A percentile compares a stretch with the other conserved stretches of the same genome.
Conservation (phyloP, 1,284 basidiomycete species). For the Quambalaria eucalypti region DNA sequence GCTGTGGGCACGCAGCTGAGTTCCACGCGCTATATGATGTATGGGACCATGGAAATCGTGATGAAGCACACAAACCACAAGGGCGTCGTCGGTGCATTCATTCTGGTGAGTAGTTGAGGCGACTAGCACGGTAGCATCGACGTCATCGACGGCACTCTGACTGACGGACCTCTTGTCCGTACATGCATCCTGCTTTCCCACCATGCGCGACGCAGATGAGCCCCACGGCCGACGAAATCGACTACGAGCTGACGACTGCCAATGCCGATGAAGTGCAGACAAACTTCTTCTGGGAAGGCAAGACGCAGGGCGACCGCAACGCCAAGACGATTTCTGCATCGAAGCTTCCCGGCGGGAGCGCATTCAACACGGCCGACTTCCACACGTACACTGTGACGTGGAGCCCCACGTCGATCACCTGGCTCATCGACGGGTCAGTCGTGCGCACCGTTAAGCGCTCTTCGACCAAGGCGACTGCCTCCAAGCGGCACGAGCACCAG, state of each 20-base stretch:
- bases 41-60: conserved; percentile 17
- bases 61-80: conserved; percentile 20
- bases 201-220: too few relatives aligned
- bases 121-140: too few relatives aligned
- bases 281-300: conserved; percentile 4
- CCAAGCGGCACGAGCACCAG: too few relatives aligned
- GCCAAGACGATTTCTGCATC: not conserved
- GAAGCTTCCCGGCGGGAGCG: not conserved
- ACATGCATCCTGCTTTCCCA: too few relatives aligned
- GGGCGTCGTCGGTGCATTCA: conserved; percentile 28
- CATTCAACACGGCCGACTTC: conserved; percentile 13
- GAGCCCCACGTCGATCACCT: conserved; percentile 21
- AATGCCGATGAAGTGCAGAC: conserved; percentile 15
- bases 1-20: conserved; percentile 14
- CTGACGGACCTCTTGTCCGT: too few relatives aligned
- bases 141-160: too few relatives aligned
- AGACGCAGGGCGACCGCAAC: not conserved
- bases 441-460: conserved; percentile 25
- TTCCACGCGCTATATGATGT: conserved; percentile 24
- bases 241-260: conserved; percentile 22
- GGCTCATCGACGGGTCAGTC: conserved; percentile 23
- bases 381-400: conserved; percentile 28
- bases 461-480: conserved; percentile 7
- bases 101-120: too few relatives aligned
- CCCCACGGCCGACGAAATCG: conserved; percentile 21